Evolutionary conservation across 2,329 filamentous ascomycete genomes (phyloP), one percentile per base, ranked within the genome.

Genomic region (Allantophomopsis cytisporea): DNA sequence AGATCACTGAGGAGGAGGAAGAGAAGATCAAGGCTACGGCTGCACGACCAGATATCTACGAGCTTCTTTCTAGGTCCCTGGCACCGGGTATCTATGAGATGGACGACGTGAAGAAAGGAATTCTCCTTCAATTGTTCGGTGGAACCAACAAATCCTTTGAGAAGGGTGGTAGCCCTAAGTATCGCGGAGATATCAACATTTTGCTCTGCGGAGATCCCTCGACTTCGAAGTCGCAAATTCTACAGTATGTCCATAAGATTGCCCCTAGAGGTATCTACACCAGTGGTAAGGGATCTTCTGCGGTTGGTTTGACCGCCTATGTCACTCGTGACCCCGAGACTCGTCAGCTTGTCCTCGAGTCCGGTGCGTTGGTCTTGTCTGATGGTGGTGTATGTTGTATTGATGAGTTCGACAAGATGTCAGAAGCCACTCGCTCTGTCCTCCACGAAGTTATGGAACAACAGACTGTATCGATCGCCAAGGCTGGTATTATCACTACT

Each of bases 41-140:
- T 10, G 71, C 74, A 23, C 77, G 91, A 39, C 68, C 80, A 2
- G 91, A 98, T 58, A 79, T 98, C 39, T 98, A 98, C 58, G 88
- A 98, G 16, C 73, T 98, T 17, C 74, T 98, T 4, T 74, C 91
- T 14, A 77, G 89, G 31, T 96, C 89, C 1, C 68, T 98, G 20
- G 91, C 91, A 2, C 91, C 91, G 12, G 95, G 88, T 43, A 82
- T 98, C 53, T 95, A 93, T 63, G 91, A 98, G 61, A 83, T 94
- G 79, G 91, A 98, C 50, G 91, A 98, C 53, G 87, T 96, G 36
- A 98, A 98, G 69, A 98, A 98, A 63, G 91, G 91, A 10, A 95
- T 98, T 45, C 68, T 98, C 10, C 76, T 98, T 4, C 91, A 98
- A 55, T 75, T 98, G 32, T 98, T 98, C 56, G 89, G 91, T 31